A percentile compares a stretch with the other conserved stretches of the same genome.
Conservation (phyloP, 176 grass and related monocot genomes). For the Lolium rigidum region DNA sequence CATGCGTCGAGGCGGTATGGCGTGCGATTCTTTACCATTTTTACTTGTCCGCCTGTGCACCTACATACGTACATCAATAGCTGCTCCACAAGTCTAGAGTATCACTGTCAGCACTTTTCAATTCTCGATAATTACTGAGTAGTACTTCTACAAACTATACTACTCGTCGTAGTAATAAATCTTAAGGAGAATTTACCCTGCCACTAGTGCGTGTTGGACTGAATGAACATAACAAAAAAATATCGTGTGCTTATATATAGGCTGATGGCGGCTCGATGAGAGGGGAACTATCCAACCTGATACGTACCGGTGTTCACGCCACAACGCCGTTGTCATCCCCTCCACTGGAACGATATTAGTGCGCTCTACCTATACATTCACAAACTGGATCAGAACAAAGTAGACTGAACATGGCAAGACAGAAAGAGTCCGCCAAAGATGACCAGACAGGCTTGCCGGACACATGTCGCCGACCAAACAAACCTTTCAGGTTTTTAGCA, state of each 20-base stretch:
- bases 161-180: too few relatives aligned
- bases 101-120: neutral
- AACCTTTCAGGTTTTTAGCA: slow-evolving; percentile 1
- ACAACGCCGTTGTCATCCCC: too few relatives aligned
- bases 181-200: too few relatives aligned
- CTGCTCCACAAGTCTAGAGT: neutral
- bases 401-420: neutral
- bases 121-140: too few relatives aligned
- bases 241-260: too few relatives aligned
- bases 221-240: too few relatives aligned
- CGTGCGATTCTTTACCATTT: neutral
- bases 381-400: neutral
- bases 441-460: slow-evolving; percentile 30
- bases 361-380: neutral
- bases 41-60: neutral
- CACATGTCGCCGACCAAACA: slow-evolving; percentile 36
- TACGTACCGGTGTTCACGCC: too few relatives aligned
- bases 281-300: too few relatives aligned
- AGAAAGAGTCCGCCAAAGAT: neutral
- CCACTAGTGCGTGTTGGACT: too few relatives aligned
- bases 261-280: too few relatives aligned
- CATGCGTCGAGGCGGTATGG: neutral
- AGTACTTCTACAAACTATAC: neutral
- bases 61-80: neutral
- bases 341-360: neutral